These are phyloP conservation scores for Mediolabrus comicus DNA, from an alignment of 108 stramenopile genomes.

Conservation along the genomic window DNA sequence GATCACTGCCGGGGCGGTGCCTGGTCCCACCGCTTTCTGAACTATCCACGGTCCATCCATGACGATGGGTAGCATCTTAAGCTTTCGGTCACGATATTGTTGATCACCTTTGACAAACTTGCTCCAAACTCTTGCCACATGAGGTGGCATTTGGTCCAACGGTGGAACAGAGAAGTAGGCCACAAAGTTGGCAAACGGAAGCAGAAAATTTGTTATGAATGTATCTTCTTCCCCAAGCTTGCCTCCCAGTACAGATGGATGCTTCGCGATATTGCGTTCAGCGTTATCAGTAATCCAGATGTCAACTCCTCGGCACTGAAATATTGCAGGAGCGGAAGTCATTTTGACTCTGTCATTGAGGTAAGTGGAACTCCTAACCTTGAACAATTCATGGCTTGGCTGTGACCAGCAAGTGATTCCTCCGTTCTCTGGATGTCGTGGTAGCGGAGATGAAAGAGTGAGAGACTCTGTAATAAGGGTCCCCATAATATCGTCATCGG, in stretches of 20 bases:
- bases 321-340: conserved; percentile 66
- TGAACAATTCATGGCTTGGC: conserved; percentile 70
- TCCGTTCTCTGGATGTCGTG: conserved; percentile 66
- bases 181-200: conserved; percentile 91
- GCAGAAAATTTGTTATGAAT: conserved; percentile 87
- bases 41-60: conserved; percentile 93
- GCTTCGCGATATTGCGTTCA: conserved; percentile 79
- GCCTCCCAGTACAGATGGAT: conserved; percentile 80
- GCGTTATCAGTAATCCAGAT: conserved; percentile 89
- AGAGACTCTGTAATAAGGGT: conserved; percentile 5
- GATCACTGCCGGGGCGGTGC: conserved; percentile 81
- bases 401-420: conserved; percentile 82
- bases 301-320: conserved; percentile 83
- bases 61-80: conserved; percentile 86
- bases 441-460: conserved; percentile 67
- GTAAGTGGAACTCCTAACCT: conserved; percentile 78
- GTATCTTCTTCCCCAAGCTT: conserved; percentile 73
- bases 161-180: conserved; percentile 81
- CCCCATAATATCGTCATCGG: conserved; percentile 33
- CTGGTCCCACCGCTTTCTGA: conserved; percentile 84
- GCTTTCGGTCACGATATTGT: conserved; percentile 80
- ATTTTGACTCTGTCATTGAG: conserved; percentile 78
- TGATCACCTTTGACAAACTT: conserved; percentile 83
- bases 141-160: conserved; percentile 59
- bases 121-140: conserved; percentile 68